phyloP scores from a whole-genome alignment of 352 stramenopile genomes.

The Pythium guiyangense region DNA sequence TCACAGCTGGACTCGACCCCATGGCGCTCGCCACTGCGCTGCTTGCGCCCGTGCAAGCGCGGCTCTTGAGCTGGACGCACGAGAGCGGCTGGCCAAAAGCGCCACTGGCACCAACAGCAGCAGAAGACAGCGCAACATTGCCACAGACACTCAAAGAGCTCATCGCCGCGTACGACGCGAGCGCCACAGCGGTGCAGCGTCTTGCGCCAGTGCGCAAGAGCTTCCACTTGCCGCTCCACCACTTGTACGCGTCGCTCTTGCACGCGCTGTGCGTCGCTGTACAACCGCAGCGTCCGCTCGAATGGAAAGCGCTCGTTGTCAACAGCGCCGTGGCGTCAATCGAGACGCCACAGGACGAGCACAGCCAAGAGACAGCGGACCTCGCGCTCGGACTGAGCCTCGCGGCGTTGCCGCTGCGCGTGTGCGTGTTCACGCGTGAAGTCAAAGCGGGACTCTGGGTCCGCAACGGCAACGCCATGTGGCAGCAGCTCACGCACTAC shows the following conservation, averaged over 20 bases:
- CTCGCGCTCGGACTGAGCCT: constrained; percentile 42
- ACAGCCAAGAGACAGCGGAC: constrained; percentile 2
- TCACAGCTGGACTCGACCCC: too few species aligned
- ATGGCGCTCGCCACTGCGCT: constrained; percentile 40
- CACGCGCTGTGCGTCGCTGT: constrained; percentile 45
- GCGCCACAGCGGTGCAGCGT: constrained; percentile 22
- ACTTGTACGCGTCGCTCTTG: constrained; percentile 64
- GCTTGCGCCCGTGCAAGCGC: constrained; percentile 31
- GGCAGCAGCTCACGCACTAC: constrained; percentile 77
- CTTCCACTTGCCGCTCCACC: constrained; percentile 73
- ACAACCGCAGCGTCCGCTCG: constrained; percentile 22
- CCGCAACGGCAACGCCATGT: constrained; percentile 76
- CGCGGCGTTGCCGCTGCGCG: constrained; percentile 47
- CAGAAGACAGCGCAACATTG: too few species aligned
- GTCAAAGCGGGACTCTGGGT: constrained; percentile 78
- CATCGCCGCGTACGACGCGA: not conserved
- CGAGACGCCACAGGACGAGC: not conserved
- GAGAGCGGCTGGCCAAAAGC: constrained; percentile 35
- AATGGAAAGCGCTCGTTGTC: constrained; percentile 53
- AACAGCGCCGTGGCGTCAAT: not conserved
- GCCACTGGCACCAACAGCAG: constrained; percentile 6
- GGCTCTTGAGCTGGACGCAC: constrained; percentile 26
- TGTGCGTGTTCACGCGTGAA: constrained; percentile 59
- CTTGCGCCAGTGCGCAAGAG: too few species aligned
- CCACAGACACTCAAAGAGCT: too few species aligned